Evolutionary conservation across 2,329 filamentous ascomycete genomes (phyloP), one percentile per base, ranked within the genome.

Genomic region (Neofusicoccum sp.): DNA sequence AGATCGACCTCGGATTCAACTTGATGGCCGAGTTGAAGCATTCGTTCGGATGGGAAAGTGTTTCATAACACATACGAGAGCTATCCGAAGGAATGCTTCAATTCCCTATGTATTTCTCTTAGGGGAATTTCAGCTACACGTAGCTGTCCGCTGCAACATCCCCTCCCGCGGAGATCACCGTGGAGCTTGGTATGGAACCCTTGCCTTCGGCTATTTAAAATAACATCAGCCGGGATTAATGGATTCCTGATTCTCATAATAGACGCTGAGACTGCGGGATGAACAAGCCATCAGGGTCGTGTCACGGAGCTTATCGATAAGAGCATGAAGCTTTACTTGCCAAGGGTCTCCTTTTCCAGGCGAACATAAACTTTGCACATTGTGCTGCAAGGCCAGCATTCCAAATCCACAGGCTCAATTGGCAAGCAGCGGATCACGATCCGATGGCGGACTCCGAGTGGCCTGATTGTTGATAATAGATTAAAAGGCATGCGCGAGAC

Each of bases 261-360:
- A 56, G 51, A 56, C 38, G 51, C 51, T 33, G 40, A 20, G 38
- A 44, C 51, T 56, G 16, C 51, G 7, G 7, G 34, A 24, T 24
- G 51, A n/a, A 31, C 49, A 54, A n/a, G 6, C 5, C 4, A 6
- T 41, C 5, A 6, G 12, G 16, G 24, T 33, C 16, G 16, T 12
- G n/a, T 33, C 11, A 6, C 3, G 20, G 33, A 24, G 47, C 51
- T 43, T 56, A 56, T 56, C 51, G 51, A 56, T 56, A 56, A 43
- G 4, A 16, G n/a, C 16, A 16, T 33, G 26, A 56, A 56, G 51
- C 51, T 43, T 56, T 43, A 11, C 14, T 20, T 20, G 26, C 12
- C 8, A 24, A 12, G 47, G 8, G 2, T 33, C 11, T 40, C 24
- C 8, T 24, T 11, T 11, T 11, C 24, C 36, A 28, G 20, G 9